phyloP scores from a whole-genome alignment of 768 basidiomycete species.

The Rhodotorula graminis region DNA sequence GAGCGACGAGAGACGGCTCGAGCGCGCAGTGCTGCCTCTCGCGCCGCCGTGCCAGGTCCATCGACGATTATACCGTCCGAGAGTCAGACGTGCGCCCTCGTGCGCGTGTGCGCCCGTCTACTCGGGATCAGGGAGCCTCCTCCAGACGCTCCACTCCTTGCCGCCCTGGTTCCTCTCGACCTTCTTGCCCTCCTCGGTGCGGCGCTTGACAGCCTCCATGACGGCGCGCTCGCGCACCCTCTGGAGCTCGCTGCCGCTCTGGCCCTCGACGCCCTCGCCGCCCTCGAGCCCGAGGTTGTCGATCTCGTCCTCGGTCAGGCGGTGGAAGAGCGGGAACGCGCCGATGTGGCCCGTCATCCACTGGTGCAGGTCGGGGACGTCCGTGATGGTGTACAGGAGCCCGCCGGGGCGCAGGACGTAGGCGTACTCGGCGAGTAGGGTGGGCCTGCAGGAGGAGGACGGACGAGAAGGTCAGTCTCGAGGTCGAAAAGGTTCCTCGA shows the following conservation, averaged over 20 bases:
- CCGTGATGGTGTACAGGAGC: conserved; percentile 94
- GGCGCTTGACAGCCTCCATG: conserved; percentile 56
- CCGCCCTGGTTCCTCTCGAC: conserved; percentile 84
- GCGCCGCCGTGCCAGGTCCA: too few relatives aligned
- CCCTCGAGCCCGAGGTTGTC: conserved; percentile 61
- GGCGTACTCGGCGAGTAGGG: conserved; percentile 95
- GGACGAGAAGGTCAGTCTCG: neutral
- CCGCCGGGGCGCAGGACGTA: conserved; percentile 89
- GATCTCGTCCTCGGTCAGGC: conserved; percentile 67
- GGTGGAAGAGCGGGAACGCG: conserved; percentile 79
- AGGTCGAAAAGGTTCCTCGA: neutral
- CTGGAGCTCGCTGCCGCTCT: conserved; percentile 27
- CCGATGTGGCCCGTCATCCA: conserved; percentile 94
- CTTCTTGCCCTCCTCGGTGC: conserved; percentile 96
- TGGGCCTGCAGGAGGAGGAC: conserved; percentile 54
- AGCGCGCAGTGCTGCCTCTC: too few relatives aligned
- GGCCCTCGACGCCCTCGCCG: conserved; percentile 66
- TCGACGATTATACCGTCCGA: neutral
- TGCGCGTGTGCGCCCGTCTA: neutral
- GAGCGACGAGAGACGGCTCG: too few relatives aligned
- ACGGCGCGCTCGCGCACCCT: conserved; percentile 48
- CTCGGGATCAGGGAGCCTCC: conserved; percentile 27
- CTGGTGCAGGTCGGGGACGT: conserved; percentile 84
- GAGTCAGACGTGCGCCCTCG: neutral
- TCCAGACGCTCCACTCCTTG: conserved; percentile 83